Percentiles rank a stretch among this genome's conserved stretches.
Conservation (phyloP, 148 eudicot genomes). For the Tetragonia tetragonoides region DNA sequence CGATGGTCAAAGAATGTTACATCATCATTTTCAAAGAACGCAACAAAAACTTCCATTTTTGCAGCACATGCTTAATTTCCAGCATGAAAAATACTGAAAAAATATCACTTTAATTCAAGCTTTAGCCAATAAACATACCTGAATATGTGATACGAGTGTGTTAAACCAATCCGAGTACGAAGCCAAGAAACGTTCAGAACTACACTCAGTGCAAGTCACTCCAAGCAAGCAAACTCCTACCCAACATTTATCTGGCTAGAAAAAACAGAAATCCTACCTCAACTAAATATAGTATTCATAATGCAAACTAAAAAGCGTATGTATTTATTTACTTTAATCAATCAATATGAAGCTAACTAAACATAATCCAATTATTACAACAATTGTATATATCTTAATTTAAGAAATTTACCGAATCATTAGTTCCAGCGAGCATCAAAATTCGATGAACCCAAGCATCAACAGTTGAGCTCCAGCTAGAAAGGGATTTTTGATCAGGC, state of each 20-base stretch:
- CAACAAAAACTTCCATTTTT: background rate
- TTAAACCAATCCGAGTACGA: slow-evolving; percentile 66
- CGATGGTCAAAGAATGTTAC: background rate
- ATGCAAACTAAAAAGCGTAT: background rate
- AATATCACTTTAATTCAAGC: background rate
- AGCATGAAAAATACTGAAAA: background rate
- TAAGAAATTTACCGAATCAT: slow-evolving; percentile 44
- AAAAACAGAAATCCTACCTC: slow-evolving; percentile 26
- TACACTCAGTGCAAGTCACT: slow-evolving; percentile 67
- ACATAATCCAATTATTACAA: too few species aligned
- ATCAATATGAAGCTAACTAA: background rate
- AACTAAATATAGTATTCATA: background rate
- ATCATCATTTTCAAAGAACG: background rate
- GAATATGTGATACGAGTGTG: slow-evolving; percentile 56
- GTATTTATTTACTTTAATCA: background rate
- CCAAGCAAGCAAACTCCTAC: slow-evolving; percentile 92
- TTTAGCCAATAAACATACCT: slow-evolving; percentile 41
- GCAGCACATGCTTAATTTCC: background rate
- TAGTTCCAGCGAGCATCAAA: slow-evolving; percentile 39
- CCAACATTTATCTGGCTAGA: slow-evolving; percentile 97
- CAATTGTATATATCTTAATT: background rate
- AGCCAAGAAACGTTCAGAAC: slow-evolving; percentile 64
- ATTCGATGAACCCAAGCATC: slow-evolving; percentile 72
- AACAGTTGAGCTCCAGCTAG: slow-evolving; percentile 55
- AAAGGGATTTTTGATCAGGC: slow-evolving; percentile 33